Percentiles rank a stretch among this genome's conserved stretches.
Conservation (phyloP, 805 yeast genomes). For the Monosporozyma servazzii region DNA sequence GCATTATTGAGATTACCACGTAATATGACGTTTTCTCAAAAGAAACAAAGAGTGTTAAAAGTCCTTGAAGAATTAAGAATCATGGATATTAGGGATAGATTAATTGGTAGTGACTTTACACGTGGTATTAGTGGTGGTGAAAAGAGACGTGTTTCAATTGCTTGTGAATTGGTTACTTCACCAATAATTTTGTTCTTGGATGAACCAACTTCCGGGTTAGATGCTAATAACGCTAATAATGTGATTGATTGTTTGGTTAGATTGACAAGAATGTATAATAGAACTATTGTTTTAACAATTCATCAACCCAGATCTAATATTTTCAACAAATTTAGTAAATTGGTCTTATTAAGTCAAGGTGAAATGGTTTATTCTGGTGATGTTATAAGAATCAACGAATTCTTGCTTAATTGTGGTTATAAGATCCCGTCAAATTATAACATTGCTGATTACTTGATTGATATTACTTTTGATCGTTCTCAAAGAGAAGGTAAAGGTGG, state of each 20-base stretch:
- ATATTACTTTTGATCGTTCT: conserved; percentile 61
- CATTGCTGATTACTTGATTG: conserved; percentile 88
- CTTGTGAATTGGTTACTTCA: conserved; percentile 84
- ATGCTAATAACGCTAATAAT: conserved; percentile 85
- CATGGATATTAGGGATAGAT: conserved; percentile 67
- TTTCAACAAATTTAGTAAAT: conserved; percentile 79
- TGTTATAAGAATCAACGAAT: conserved; percentile 64
- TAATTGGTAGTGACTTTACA: conserved; percentile 81
- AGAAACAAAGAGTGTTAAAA: conserved; percentile 71
- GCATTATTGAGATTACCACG: conserved; percentile 83
- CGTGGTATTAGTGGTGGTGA: conserved; percentile 86
- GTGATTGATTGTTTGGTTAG: conserved; percentile 79
- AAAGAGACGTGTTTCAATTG: conserved; percentile 83
- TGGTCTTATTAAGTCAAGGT: conserved; percentile 76
- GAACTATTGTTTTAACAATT: conserved; percentile 87
- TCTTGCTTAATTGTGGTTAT: conserved; percentile 67
- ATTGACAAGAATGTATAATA: conserved; percentile 66
- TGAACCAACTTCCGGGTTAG: conserved; percentile 94
- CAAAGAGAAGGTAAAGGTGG: conserved; percentile 4
- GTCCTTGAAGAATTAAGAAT: conserved; percentile 82
- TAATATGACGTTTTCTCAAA: conserved; percentile 61
- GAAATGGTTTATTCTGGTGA: conserved; percentile 80
- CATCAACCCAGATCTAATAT: conserved; percentile 97
- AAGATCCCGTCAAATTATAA: conserved; percentile 84
- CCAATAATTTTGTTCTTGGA: conserved; percentile 78